phyloP scores from a whole-genome alignment of 179 eudicot genomes.

The Actinidia chinensis region DNA sequence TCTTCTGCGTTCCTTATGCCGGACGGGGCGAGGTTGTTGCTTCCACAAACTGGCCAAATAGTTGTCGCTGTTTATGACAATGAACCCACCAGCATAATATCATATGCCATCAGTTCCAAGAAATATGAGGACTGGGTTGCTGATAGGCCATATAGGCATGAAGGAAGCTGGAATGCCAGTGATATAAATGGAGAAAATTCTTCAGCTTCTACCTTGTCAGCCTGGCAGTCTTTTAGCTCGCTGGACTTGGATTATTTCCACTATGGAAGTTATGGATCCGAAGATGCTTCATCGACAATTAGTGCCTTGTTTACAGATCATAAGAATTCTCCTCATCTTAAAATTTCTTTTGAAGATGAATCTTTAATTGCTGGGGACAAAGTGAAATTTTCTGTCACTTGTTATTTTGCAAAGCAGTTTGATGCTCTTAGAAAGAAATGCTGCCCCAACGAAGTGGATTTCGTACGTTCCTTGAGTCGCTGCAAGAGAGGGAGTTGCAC shows the following conservation, averaged over 20 bases:
- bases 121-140: constrained; percentile 67
- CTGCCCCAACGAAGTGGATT: constrained; percentile 72
- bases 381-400: constrained; percentile 77
- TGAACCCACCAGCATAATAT: constrained; percentile 94
- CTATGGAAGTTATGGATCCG: constrained; percentile 64
- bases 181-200: constrained; percentile 54
- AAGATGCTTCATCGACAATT: constrained; percentile 52
- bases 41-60: constrained; percentile 54
- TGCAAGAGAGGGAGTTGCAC: constrained; percentile 95
- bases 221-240: constrained; percentile 80
- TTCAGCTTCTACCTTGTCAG: constrained; percentile 48
- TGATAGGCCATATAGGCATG: constrained; percentile 38
- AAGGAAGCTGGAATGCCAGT: constrained; percentile 34
- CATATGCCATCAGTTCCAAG: constrained; percentile 82
- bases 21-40: constrained; percentile 71
- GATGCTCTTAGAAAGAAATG: constrained; percentile 77
- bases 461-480: constrained; percentile 84
- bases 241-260: constrained; percentile 62
- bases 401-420: constrained; percentile 86
- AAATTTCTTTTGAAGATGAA: constrained; percentile 73
- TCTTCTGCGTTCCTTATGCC: constrained; percentile 52
- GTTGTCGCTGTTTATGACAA: constrained; percentile 89
- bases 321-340: constrained; percentile 72
- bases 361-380: constrained; percentile 59
- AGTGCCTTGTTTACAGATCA: constrained; percentile 42